These are phyloP conservation scores for Royoungia palumana DNA, from an alignment of 768 basidiomycete genomes.

Conservation along the genomic window DNA sequence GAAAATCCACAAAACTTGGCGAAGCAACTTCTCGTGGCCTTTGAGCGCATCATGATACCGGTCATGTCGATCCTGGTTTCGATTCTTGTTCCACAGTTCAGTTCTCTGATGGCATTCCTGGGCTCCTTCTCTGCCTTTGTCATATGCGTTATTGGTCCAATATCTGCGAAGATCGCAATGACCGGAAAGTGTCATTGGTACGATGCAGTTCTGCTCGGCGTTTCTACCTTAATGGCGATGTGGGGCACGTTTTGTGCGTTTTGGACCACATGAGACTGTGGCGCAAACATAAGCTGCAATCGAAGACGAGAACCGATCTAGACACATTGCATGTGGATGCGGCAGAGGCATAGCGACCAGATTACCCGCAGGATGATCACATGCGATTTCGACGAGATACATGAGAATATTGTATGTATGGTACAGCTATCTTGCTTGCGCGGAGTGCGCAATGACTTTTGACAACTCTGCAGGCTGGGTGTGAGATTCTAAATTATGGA, in stretches of 20 bases:
- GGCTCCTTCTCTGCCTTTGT: conserved; percentile 84
- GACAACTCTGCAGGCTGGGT: conserved; percentile 52
- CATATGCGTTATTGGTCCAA: conserved; percentile 74
- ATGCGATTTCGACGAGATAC: conserved; percentile 5
- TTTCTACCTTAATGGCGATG: conserved; percentile 61
- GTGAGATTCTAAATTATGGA: background rate
- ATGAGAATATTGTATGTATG: conserved; percentile 3
- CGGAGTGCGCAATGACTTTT: conserved; percentile 73
- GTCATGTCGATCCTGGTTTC: conserved; percentile 63
- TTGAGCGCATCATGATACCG: conserved; percentile 61
- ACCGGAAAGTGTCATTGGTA: conserved; percentile 44
- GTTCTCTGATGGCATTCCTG: conserved; percentile 82
- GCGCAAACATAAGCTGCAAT: background rate
- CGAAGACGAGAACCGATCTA: background rate
- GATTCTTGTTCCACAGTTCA: conserved; percentile 76
- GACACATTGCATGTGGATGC: background rate
- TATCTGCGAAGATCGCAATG: conserved; percentile 66
- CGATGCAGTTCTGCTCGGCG: conserved; percentile 53
- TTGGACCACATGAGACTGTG: conserved; percentile 28
- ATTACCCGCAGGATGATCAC: background rate
- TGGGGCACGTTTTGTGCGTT: conserved; percentile 78
- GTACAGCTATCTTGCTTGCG: conserved; percentile 43
- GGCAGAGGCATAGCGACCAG: background rate
- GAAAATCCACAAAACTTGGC: conserved; percentile 10
- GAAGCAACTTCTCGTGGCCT: conserved; percentile 41